These are phyloP conservation scores for Botrytis aclada DNA, from an alignment of 2,329 filamentous ascomycete genomes.

Conservation along the genomic window DNA sequence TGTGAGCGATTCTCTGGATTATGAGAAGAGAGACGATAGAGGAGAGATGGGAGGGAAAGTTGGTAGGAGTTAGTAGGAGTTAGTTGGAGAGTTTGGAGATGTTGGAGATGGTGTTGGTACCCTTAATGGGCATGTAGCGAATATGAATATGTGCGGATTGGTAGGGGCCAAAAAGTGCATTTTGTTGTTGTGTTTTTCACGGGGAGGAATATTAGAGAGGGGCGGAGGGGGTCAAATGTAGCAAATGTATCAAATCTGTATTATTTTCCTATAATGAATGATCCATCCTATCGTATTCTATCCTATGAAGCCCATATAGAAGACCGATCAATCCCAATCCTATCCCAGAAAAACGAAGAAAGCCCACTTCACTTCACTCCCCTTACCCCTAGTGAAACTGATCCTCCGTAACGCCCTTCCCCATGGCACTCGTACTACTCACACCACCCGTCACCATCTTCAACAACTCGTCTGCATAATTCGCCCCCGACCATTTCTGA, in stretches of 20 bases:
- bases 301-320: neutral
- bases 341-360: neutral
- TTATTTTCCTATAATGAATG: neutral
- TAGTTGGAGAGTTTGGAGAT: neutral
- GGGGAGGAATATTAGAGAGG: neutral
- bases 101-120: neutral
- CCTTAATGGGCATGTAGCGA: neutral
- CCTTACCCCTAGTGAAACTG: conserved; percentile 68
- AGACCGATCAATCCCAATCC: too few relatives aligned
- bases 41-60: too few relatives aligned
- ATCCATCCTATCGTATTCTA: neutral
- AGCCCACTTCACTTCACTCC: neutral
- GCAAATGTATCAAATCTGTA: neutral
- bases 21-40: too few relatives aligned
- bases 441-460: conserved; percentile 97
- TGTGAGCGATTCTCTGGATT: too few relatives aligned
- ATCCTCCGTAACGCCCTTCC: conserved; percentile 94
- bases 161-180: neutral
- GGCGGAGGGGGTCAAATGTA: neutral
- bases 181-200: neutral
- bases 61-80: too few relatives aligned
- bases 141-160: neutral
- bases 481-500: conserved; percentile 97
- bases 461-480: conserved; percentile 89
- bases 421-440: conserved; percentile 92